phyloP scores from a whole-genome alignment of 2,329 filamentous ascomycete genomes.

The Domatiomyces catenatus region DNA sequence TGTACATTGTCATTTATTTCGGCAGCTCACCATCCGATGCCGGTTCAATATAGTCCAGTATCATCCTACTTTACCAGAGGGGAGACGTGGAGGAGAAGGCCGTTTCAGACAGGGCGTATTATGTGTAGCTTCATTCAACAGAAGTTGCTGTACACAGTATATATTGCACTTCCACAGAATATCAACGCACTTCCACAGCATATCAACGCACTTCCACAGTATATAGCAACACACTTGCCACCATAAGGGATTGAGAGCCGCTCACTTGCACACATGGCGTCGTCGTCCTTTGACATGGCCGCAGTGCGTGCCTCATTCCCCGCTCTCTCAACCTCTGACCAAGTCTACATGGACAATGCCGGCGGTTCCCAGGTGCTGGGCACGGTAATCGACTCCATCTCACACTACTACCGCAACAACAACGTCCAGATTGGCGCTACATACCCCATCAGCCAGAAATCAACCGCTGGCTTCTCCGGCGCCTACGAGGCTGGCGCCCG shows the following conservation, averaged over 20 bases:
- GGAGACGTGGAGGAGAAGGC: background rate
- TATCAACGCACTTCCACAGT: no score
- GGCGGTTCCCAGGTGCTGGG: conserved; percentile 58
- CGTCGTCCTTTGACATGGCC: conserved; percentile 37
- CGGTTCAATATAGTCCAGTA: background rate
- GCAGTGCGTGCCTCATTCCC: conserved; percentile 49
- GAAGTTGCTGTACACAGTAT: no score
- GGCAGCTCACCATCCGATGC: background rate
- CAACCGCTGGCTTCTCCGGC: conserved; percentile 43
- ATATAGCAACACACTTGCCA: background rate
- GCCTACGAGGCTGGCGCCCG: conserved; percentile 51
- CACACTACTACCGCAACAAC: conserved; percentile 47
- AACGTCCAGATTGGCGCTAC: conserved; percentile 65
- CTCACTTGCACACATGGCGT: conserved; percentile 4
- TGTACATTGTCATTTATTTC: background rate
- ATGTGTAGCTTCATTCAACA: background rate
- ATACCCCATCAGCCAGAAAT: conserved; percentile 45
- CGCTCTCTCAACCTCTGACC: conserved; percentile 43
- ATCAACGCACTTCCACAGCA: no score
- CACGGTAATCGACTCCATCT: conserved; percentile 50
- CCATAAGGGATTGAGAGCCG: no score
- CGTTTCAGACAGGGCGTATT: background rate
- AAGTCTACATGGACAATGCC: conserved; percentile 65
- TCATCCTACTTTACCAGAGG: background rate
- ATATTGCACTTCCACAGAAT: no score